phyloP scores from a whole-genome alignment of 805 yeast genomes.

The Zygosaccharomyces siamensis region DNA sequence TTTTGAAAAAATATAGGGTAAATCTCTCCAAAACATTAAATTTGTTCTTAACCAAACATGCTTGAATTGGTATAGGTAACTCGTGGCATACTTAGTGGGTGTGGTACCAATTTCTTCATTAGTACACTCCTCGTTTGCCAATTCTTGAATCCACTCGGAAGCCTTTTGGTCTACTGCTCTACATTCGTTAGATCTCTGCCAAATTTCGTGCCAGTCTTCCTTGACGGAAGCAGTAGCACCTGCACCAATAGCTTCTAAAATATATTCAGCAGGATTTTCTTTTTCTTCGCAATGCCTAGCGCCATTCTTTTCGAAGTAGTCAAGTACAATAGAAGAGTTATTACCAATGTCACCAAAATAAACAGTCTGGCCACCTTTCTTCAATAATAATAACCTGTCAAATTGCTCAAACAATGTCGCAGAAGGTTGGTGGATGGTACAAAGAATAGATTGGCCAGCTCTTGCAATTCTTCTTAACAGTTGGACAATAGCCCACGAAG shows the following conservation, averaged over 20 bases:
- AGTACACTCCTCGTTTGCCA: constrained; percentile 9
- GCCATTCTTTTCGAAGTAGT: constrained; percentile 62
- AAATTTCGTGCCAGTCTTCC: constrained; percentile 57
- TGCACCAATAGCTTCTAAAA: constrained; percentile 44
- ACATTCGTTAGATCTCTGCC: constrained; percentile 46
- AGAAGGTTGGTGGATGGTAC: constrained; percentile 56
- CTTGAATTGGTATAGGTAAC: constrained; percentile 42
- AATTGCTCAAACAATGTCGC: constrained; percentile 46
- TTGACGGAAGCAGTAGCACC: constrained; percentile 41
- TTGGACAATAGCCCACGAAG: constrained; percentile 49
- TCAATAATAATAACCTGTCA: constrained; percentile 44
- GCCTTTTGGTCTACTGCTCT: constrained; percentile 30
- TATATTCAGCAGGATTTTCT: constrained; percentile 44
- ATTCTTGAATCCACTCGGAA: constrained; percentile 26
- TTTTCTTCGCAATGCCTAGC: constrained; percentile 51
- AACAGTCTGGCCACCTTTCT: constrained; percentile 48
- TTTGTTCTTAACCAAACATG: constrained; percentile 39
- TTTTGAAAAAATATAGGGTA: constrained; percentile 59
- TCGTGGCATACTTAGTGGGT: constrained; percentile 31
- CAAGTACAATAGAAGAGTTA: constrained; percentile 45
- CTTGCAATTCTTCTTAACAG: constrained; percentile 42
- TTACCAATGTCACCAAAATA: constrained; percentile 32
- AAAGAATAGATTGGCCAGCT: constrained; percentile 48
- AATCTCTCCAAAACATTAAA: constrained; percentile 52
- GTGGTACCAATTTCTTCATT: constrained; percentile 10